Conservation (phyloP, 2,329 filamentous ascomycete species). For the Aspergillus amoenus region DNA sequence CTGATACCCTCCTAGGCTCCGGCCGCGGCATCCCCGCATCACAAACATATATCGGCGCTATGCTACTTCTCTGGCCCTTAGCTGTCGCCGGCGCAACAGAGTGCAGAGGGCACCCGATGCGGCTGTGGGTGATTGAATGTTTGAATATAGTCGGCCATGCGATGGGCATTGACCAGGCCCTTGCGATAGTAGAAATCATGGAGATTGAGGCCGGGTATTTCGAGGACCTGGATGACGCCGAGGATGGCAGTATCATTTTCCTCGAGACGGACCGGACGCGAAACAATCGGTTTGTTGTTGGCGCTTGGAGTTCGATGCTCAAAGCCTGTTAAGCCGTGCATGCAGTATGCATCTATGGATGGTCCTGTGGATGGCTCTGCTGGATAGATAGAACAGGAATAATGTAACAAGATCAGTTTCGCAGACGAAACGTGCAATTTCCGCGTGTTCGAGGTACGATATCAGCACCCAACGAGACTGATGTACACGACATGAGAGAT, state of each 20-base stretch:
- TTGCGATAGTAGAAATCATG: constrained; percentile 17
- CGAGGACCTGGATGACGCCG: background rate
- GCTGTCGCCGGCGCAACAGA: constrained; percentile 36
- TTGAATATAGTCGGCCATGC: constrained; percentile 33
- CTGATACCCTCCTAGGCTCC: constrained; percentile 4
- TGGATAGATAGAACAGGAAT: too few species aligned
- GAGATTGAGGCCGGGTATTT: background rate
- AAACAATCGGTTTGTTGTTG: background rate
- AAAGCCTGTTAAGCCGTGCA: background rate
- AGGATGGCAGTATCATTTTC: background rate
- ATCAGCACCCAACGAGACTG: too few species aligned
- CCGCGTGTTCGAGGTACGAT: too few species aligned
- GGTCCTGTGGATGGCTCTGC: too few species aligned
- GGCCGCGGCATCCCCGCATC: constrained; percentile 13
- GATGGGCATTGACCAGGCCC: constrained; percentile 39
- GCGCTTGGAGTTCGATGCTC: background rate
- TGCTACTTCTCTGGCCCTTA: constrained; percentile 38
- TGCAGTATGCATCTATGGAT: background rate
- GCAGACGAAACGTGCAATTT: too few species aligned
- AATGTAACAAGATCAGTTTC: too few species aligned
- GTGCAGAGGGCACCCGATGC: constrained; percentile 22
- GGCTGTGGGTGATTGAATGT: constrained; percentile 34
- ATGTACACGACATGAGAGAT: too few species aligned
- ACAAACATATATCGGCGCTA: constrained; percentile 31
- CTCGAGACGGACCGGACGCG: background rate